Percentiles rank a stretch among this genome's conserved stretches.
phyloP scores from a whole-genome alignment of 2,329 filamentous ascomycete genomes.

The Cladophialophora yegresii region DNA sequence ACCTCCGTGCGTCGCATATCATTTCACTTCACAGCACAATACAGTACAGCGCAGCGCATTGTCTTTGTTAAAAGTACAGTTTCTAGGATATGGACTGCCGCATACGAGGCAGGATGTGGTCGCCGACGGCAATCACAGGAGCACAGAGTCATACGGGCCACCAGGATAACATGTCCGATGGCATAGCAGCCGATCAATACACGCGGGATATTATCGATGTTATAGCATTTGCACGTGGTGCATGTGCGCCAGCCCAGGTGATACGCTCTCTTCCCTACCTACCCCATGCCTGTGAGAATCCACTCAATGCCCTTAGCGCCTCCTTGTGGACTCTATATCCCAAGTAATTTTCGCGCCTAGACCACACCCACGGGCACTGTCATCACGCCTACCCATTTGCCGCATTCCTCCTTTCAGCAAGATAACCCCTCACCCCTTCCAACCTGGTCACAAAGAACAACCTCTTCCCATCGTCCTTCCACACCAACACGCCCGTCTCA shows the following conservation, averaged over 20 bases:
- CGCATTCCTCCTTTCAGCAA: slow-evolving; percentile 60
- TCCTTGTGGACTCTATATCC: not conserved
- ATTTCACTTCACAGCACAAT: too few species aligned
- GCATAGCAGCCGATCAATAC: not conserved
- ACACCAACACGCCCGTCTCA: slow-evolving; percentile 85
- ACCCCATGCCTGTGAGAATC: too few species aligned
- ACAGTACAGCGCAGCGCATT: too few species aligned
- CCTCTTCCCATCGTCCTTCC: slow-evolving; percentile 75
- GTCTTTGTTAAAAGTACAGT: too few species aligned
- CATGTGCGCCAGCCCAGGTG: not conserved
- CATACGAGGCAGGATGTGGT: too few species aligned
- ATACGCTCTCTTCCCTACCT: not conserved
- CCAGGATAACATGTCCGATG: not conserved
- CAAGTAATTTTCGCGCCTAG: not conserved
- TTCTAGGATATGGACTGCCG: too few species aligned
- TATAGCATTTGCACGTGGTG: not conserved
- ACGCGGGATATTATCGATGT: not conserved
- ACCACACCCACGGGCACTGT: not conserved
- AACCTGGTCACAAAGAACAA: slow-evolving; percentile 92
- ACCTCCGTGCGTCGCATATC: too few species aligned
- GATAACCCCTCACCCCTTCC: slow-evolving; percentile 81
- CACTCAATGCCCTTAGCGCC: too few species aligned
- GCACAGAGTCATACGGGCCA: too few species aligned
- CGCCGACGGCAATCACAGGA: too few species aligned
- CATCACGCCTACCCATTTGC: not conserved